phyloP scores from a whole-genome alignment of 225 moss, liverwort and hornwort genomes.

The Physcomitrellopsis africana region DNA sequence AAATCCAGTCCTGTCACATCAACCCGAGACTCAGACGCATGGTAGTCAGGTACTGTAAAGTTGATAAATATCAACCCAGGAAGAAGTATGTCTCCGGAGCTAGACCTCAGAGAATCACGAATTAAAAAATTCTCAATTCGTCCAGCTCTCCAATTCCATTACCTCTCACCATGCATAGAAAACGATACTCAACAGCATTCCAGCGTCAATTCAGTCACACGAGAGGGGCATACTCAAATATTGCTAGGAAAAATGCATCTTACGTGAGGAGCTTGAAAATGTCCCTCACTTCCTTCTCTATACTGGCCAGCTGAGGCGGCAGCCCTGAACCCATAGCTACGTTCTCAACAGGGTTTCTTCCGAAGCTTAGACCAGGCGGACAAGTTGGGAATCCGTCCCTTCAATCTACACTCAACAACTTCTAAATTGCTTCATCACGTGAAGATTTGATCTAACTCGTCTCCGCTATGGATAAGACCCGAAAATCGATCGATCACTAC shows the following conservation, averaged over 20 bases:
- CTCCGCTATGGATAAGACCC: not conserved
- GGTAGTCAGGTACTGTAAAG: too few relatives aligned
- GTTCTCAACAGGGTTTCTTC: not conserved
- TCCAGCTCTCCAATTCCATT: too few relatives aligned
- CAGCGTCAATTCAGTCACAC: not conserved
- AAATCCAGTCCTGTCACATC: constrained; percentile 60
- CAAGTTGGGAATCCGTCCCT: not conserved
- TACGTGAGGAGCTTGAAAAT: constrained; percentile 72
- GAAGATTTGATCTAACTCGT: not conserved
- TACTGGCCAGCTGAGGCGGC: constrained; percentile 41
- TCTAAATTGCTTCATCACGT: not conserved
- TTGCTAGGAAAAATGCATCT: constrained; percentile 13
- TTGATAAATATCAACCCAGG: too few relatives aligned
- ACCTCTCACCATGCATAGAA: not conserved
- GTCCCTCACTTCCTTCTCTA: constrained; percentile 75
- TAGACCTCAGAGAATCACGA: too few relatives aligned
- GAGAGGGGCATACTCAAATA: not conserved
- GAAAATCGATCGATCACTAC: not conserved
- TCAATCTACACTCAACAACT: not conserved
- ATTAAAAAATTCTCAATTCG: not conserved
- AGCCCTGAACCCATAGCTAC: constrained; percentile 26
- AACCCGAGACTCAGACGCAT: not conserved
- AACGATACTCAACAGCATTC: not conserved
- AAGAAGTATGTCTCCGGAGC: too few relatives aligned
- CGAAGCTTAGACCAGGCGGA: not conserved